phyloP scores from a whole-genome alignment of 2,329 filamentous ascomycete species.

The Xylariomycetidae sp. region DNA sequence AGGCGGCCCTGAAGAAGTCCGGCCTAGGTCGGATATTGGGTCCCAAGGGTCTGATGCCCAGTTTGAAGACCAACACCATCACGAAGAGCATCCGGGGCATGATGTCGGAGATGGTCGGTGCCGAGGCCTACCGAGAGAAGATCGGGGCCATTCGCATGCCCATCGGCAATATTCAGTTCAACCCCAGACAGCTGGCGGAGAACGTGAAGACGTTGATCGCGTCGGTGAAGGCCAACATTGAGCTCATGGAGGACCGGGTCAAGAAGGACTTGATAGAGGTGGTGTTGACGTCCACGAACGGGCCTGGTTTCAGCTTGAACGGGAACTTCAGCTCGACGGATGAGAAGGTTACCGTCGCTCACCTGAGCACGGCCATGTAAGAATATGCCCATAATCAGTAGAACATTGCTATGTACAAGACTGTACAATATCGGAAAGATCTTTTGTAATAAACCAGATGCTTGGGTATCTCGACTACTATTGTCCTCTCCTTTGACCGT shows the following conservation, averaged over 20 bases:
- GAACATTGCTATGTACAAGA: slow-evolving; percentile 12
- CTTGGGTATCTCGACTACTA: slow-evolving; percentile 16
- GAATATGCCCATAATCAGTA: slow-evolving; percentile 8
- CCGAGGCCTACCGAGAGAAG: slow-evolving; percentile 81
- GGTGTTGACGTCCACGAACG: slow-evolving; percentile 82
- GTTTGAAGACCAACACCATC: slow-evolving; percentile 79
- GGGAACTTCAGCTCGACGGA: slow-evolving; percentile 67
- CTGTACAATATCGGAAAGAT: slow-evolving; percentile 11
- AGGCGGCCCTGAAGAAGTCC: slow-evolving; percentile 76
- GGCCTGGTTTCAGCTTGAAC: slow-evolving; percentile 81
- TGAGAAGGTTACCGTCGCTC: slow-evolving; percentile 48
- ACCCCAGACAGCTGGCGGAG: slow-evolving; percentile 76
- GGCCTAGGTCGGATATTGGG: slow-evolving; percentile 77
- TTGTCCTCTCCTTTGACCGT: slow-evolving; percentile 4
- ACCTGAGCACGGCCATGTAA: slow-evolving; percentile 53
- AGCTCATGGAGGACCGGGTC: slow-evolving; percentile 56
- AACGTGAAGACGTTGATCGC: slow-evolving; percentile 78
- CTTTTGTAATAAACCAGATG: slow-evolving; percentile 1
- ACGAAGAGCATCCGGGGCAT: slow-evolving; percentile 72
- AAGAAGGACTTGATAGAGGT: slow-evolving; percentile 69
- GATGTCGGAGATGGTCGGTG: slow-evolving; percentile 78
- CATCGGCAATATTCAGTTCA: slow-evolving; percentile 87
- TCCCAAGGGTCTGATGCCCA: slow-evolving; percentile 90
- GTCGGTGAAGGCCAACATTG: slow-evolving; percentile 73
- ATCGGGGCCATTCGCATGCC: slow-evolving; percentile 80